Base-by-base conservation (phyloP, 2,329 filamentous ascomycete species). In the Exserohilum turcica region DNA sequence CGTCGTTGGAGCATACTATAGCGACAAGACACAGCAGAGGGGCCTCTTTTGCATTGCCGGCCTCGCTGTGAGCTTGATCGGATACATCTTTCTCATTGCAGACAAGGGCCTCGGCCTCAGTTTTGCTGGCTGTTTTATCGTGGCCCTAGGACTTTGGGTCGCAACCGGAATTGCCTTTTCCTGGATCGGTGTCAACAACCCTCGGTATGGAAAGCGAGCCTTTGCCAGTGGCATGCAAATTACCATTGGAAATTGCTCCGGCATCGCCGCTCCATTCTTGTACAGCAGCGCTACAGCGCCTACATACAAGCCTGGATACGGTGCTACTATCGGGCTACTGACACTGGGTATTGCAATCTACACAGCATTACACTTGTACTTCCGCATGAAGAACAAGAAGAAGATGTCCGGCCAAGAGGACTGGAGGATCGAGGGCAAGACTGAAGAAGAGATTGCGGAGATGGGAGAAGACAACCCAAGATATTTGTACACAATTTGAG, bases 41-140 rank as follows among this genome's bases (percentile, higher is more conserved):
- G 68, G 64, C 10, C 52, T 70, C 12, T 72, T 67, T 54, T 62
- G 68, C 32, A 53, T 67, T 12, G 53, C 54, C 2, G 61, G 65
- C 3, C 59, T 63, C 8, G 24, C 60, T 18, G 60, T 82, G 3
- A 78, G 77, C 15, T 73, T 79, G 19, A 63, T 79, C 1, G 82
- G 81, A 0, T 84, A 83, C 60, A 75, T 77, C 13, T 75, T 84
- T 43, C 54, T 66, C 7, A 63, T 66, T 10, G 40, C 57, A 8
- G 60, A 64, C 16, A 48, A 55, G 44, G 60, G 60, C 1, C 47
- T 60, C 18, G 60, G 46, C 0, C 40, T 66, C 1, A 66, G 63
- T 40, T 68, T 66, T 10, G 57, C 63, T 2, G 67, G 68, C 29
- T 63, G 59, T 10, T 72, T 72, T 42, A 37, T 71, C 38, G 63